Evolutionary conservation across 2,329 filamentous ascomycete species (phyloP).

Genomic region (Colletotrichum phormii): DNA sequence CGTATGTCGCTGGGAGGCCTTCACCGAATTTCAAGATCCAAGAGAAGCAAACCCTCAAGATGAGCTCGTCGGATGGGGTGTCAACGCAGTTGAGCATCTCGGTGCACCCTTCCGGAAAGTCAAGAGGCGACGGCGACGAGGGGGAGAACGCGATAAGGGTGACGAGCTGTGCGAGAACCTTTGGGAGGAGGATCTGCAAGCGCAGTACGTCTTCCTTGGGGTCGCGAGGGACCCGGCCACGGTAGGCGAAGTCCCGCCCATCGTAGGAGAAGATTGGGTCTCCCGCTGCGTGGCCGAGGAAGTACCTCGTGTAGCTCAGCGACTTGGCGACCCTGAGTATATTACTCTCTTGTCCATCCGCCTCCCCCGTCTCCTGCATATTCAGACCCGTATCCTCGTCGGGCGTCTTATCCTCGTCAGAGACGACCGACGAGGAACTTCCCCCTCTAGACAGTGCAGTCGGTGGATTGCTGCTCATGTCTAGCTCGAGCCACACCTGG

Average conservation of each 20-base stretch:
- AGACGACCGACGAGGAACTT: neutral
- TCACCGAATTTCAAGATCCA: neutral
- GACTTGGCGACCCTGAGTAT: neutral
- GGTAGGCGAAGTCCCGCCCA: slow-evolving; percentile 33
- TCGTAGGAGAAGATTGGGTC: slow-evolving; percentile 44
- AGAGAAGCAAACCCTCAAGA: neutral
- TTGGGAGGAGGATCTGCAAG: slow-evolving; percentile 28
- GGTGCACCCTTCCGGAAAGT: neutral
- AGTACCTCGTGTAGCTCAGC: slow-evolving; percentile 28
- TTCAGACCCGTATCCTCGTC: neutral
- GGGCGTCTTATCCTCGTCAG: neutral
- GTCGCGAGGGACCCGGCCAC: slow-evolving; percentile 41
- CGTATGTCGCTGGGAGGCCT: neutral
- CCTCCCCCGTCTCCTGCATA: neutral
- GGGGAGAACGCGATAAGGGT: slow-evolving; percentile 36
- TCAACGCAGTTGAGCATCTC: neutral
- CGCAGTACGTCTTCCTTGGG: slow-evolving; percentile 36
- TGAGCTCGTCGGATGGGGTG: neutral
- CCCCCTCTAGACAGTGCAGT: neutral
- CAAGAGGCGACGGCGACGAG: neutral
- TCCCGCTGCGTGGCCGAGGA: slow-evolving; percentile 41
- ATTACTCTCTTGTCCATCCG: neutral
- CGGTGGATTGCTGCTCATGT: neutral
- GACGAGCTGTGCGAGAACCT: slow-evolving; percentile 36
- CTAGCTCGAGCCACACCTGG: neutral